Base-by-base conservation (phyloP, 2,329 filamentous ascomycete genomes). In the Fusarium anguioides region DNA sequence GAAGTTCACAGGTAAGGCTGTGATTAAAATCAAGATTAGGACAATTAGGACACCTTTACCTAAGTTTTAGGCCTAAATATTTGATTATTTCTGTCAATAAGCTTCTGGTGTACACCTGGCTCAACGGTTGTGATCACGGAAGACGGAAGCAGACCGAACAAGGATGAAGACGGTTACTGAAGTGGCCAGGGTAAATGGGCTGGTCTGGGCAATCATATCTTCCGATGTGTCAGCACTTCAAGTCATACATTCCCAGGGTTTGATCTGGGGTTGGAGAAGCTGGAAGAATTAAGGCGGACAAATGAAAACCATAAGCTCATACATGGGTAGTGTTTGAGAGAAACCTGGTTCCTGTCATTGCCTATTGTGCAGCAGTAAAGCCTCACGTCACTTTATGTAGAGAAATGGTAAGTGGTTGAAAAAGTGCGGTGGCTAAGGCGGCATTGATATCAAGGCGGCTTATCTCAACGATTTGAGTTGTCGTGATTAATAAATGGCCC, bases 381-480 rank as follows among this genome's bases (percentile, higher is more conserved):
- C 24, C 47, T 60, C 47, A 29, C 23, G 17, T 52, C 45, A 40
- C 20, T 9, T 23, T 27, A 27, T 27, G 26, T 27, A 41, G 48
- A 21, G 35, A 17, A n/a, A 55, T 20, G 29, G 46, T 7, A 41
- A 27, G 21, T 12, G 8, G 29, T 31, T 21, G 27, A 27, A 12
- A 42, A 29, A 39, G 35, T 41, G 40, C 33, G 36, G 50, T 45
- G 66, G n/a, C n/a, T n/a, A n/a, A n/a, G n/a, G 66, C 50, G 57
- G 52, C 27, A 47, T 49, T 26, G 33, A 37, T 46, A 23, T 46
- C 29, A 18, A 41, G 15, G 24, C 31, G 33, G 64, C 69, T 72
- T 71, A 72, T 72, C 69, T 60, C 41, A 47, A 42, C n/a, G 58
- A 66, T 68, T 65, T 66, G 57, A 58, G 62, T 67, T 70, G 56